A percentile compares a stretch with the other conserved stretches of the same genome.
Evolutionary conservation across 1,284 basidiomycete species (phyloP).

Genomic region (Cutaneotrichosporon sp.): DNA sequence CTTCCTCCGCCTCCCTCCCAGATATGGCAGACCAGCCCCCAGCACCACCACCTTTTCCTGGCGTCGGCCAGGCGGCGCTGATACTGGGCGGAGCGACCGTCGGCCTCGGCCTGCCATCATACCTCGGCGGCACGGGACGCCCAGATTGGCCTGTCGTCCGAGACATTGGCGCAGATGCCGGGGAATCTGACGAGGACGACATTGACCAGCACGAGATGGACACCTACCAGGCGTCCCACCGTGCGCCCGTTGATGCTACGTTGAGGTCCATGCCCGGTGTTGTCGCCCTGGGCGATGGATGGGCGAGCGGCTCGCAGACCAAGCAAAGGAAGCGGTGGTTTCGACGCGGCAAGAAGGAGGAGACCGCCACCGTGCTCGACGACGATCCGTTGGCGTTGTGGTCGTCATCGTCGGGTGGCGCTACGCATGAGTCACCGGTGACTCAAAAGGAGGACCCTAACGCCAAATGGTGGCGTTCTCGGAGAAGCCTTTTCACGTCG

Average conservation of each 20-base stretch:
- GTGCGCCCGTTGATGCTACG: conserved; percentile 20
- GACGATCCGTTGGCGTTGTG: conserved; percentile 16
- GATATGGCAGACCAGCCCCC: conserved; percentile 9
- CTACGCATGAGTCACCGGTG: not conserved
- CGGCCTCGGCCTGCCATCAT: conserved; percentile 7
- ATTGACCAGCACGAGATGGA: conserved; percentile 18
- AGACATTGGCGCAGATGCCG: conserved; percentile 6
- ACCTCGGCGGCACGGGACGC: conserved; percentile 4
- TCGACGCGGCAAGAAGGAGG: conserved; percentile 1
- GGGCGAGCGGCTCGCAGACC: conserved; percentile 28
- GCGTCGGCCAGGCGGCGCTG: not conserved
- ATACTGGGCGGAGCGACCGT: not conserved
- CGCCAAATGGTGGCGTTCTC: conserved; percentile 19
- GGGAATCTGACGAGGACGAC: conserved; percentile 7
- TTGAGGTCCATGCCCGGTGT: conserved; percentile 35
- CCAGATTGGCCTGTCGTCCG: conserved; percentile 9
- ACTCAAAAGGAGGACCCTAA: not conserved
- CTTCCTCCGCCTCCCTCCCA: conserved; percentile 13
- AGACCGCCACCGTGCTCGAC: not conserved
- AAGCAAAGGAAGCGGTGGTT: conserved; percentile 14
- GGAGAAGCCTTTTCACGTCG: conserved; percentile 13
- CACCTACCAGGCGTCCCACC: conserved; percentile 14
- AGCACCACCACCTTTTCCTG: not conserved
- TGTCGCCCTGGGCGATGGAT: conserved; percentile 40
- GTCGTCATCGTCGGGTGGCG: not conserved